phyloP scores from a whole-genome alignment of 371 early-diverging fungal species.

The Circinella minor region DNA sequence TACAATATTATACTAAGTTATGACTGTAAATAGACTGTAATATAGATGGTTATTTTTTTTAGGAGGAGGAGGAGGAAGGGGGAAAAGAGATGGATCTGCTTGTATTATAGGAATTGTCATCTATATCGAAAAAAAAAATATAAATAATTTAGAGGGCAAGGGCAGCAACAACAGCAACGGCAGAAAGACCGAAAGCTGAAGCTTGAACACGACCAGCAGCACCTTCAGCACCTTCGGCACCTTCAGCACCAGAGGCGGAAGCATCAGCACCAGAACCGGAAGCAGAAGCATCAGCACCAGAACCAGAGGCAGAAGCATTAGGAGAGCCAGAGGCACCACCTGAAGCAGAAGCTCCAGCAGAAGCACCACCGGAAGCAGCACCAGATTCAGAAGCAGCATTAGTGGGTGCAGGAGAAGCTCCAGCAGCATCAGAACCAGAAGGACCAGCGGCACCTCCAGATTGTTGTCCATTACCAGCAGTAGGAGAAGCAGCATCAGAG shows the following conservation, averaged over 20 bases:
- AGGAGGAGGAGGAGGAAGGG: not conserved
- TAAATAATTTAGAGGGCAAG: slow-evolving; percentile 5
- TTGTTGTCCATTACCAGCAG: not conserved
- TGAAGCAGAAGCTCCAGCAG: not conserved
- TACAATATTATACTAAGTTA: no score
- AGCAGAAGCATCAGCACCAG: slow-evolving; percentile 10
- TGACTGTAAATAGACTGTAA: no score
- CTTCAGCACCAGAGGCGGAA: slow-evolving; percentile 5
- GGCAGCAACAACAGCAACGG: slow-evolving; percentile 4
- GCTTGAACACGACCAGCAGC: not conserved
- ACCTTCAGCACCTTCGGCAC: not conserved
- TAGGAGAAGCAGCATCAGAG: slow-evolving; percentile 3
- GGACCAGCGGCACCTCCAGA: no score
- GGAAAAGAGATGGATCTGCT: no score
- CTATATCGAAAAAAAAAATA: no score
- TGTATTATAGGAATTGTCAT: no score
- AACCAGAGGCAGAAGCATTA: not conserved
- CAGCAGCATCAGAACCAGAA: not conserved
- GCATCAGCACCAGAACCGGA: slow-evolving; percentile 9
- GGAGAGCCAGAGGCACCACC: not conserved
- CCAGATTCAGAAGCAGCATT: slow-evolving; percentile 11
- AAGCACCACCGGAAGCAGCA: not conserved
- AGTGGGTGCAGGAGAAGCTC: not conserved
- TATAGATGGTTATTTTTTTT: no score
- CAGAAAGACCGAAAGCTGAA: slow-evolving; percentile 3